phyloP scores from a whole-genome alignment of 441 rosid genomes.

The Iberis amara region DNA sequence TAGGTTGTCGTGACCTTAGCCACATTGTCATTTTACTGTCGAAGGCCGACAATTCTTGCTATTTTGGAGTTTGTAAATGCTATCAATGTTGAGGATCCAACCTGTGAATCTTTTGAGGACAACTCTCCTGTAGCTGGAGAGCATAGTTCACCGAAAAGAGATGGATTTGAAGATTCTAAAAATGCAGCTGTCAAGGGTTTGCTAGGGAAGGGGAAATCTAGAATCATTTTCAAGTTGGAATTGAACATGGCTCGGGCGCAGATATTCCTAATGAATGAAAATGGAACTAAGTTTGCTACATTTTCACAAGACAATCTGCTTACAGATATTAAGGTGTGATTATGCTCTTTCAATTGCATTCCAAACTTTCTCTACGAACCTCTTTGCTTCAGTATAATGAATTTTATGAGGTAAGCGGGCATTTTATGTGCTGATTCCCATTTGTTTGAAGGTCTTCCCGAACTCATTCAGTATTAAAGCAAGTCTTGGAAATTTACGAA shows the following conservation, averaged over 20 bases:
- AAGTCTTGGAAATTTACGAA: conserved; percentile 83
- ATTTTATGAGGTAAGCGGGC: conserved; percentile 16
- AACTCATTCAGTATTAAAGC: conserved; percentile 91
- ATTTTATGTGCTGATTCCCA: conserved; percentile 23
- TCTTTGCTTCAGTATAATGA: conserved; percentile 14
- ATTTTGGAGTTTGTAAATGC: conserved; percentile 86
- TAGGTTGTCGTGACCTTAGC: conserved; percentile 84
- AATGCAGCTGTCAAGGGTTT: conserved; percentile 78
- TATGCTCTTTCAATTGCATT: conserved; percentile 22
- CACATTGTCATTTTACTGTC: conserved; percentile 88
- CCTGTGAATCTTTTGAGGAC: conserved; percentile 52
- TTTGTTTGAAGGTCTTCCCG: conserved; percentile 72
- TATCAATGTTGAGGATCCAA: conserved; percentile 60
- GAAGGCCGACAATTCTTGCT: conserved; percentile 93
- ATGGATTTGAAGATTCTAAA: conserved; percentile 43
- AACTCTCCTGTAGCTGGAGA: conserved; percentile 48
- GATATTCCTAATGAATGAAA: conserved; percentile 89
- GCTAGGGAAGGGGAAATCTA: conserved; percentile 92
- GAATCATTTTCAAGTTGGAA: conserved; percentile 69
- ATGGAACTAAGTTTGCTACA: conserved; percentile 81
- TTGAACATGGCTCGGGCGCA: conserved; percentile 92
- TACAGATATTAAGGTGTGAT: conserved; percentile 80
- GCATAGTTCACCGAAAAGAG: conserved; percentile 38
- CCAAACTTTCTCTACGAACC: conserved; percentile 9
- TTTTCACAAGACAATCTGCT: conserved; percentile 87